Evolutionary conservation across 805 yeast genomes (phyloP), one percentile per base, ranked within the genome.

Genomic region (Candida germanica): DNA sequence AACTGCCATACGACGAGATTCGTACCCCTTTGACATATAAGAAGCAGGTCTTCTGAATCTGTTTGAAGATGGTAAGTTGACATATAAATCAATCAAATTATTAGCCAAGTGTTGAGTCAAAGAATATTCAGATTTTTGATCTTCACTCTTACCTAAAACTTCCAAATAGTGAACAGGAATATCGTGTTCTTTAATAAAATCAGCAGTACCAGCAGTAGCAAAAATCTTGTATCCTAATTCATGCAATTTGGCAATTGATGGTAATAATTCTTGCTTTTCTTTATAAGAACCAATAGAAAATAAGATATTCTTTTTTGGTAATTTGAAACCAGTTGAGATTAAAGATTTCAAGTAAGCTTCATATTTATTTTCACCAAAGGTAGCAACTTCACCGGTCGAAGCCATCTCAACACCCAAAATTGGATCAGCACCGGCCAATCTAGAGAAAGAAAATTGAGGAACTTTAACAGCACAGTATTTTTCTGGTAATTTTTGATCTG

Each of bases 141-240:
- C 83, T 46, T 78, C 83, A 26, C 74, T 80, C 53, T 83, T 83
- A 53, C 70, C 63, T 64, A 91, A 70, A 34, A 88, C 85, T 69
- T 93, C 98, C 60, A 93, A 77, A 67, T 87, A 94, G 67, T 88
- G 89, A 42, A 93, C 97, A 36, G 97, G 95, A 47, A 93, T 75
- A 33, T 80, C 84, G 61, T 93, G 96, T 65, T 93, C 98, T 61
- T 86, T 87, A 54, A 93, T 81, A 70, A 93, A 93, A 65, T 93
- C 98, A 47, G 98, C 96, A 48, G 99, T 93, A 72, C 99, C 99
- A 19, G 98, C 87, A 47, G 99, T 93, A 29, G 98, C 99, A 67
- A 88, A 94, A 53, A 93, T 70, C 54, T 83, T 82, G 75, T 72
- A 93, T 40, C 96, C 98, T 62, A 87, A 66, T 59, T 85, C 86